Base-by-base conservation (phyloP, 1,284 basidiomycete genomes). In the Moesziomyces antarcticus region DNA sequence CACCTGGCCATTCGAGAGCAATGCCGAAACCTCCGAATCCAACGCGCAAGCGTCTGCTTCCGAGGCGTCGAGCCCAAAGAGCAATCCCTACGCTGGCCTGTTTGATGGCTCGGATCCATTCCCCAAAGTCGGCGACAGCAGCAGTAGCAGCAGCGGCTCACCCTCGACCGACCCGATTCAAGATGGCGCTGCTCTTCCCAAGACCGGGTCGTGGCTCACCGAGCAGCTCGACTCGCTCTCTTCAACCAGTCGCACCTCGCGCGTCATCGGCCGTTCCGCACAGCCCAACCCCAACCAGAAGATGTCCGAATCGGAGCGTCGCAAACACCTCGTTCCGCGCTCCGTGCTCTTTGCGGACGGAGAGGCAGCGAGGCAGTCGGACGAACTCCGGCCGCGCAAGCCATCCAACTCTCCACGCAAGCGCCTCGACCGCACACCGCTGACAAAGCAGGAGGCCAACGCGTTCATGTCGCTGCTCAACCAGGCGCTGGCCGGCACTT, bases 341-440 rank as follows among this genome's bases (percentile, higher is more conserved):
- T 74, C 72, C 1, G 62, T 70, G 18, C 72, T 74, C 20, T 74
- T 74, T 45, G 66, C 62, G 10, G 67, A 63, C 27, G 54, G 53
- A 1, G 54, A 69, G 18, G n/a, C 30, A 9, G 56, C 57, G n/a
- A 62, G 63, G 14, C 47, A 50, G 37, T 51, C 54, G 6, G 59
- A 59, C 21, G 58, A 61, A 18, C 63, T 69, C n/a, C 44, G 37
- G 5, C 48, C 58, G 14, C 58, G 62, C 20, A 62, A 33, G 22
- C 24, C 51, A 1, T 14, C 27, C 9, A 27, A 8, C 48, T 25
- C 46, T 25, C 3, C 48, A 22, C 54, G 72, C 11, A 70, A 62
- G 27, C 50, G 52, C 1, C 54, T 56, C 52, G 63, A 74, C 30
- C 50, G 66, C 14, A 57, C 63, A 3, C 67, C 73, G 8, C 51